These are phyloP conservation scores for Conticribra guillardii DNA, from an alignment of 108 stramenopile genomes.

Conservation along the genomic window DNA sequence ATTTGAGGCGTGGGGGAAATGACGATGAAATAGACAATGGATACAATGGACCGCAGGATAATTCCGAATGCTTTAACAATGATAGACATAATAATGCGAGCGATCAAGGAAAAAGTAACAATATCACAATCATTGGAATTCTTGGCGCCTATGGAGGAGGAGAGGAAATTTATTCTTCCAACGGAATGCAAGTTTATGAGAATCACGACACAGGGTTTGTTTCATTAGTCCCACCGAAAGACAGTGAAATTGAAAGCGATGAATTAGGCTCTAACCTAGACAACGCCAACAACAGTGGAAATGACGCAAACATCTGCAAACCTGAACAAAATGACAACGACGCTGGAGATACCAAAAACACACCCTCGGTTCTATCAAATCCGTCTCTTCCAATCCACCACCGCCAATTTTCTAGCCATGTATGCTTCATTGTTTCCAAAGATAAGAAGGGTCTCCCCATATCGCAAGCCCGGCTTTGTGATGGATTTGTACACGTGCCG, in stretches of 20 bases:
- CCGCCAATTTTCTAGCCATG: constrained; percentile 38
- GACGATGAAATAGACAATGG: not conserved
- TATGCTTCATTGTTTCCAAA: constrained; percentile 49
- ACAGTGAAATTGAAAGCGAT: not conserved
- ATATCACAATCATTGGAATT: constrained; percentile 47
- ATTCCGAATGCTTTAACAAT: not conserved
- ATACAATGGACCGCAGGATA: too few species aligned
- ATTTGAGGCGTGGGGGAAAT: constrained; percentile 31
- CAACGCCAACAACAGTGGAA: not conserved
- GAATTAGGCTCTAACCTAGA: not conserved
- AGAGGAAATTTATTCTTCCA: constrained; percentile 35
- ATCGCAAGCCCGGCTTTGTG: constrained; percentile 62
- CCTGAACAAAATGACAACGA: not conserved
- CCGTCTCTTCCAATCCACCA: constrained; percentile 39
- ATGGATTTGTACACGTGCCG: constrained; percentile 78
- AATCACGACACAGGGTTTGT: constrained; percentile 26
- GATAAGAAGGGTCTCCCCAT: constrained; percentile 59
- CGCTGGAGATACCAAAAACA: not conserved
- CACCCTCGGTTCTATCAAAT: constrained; percentile 7
- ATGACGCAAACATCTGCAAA: not conserved
- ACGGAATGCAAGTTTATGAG: constrained; percentile 35
- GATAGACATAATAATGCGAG: not conserved
- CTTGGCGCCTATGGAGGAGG: constrained; percentile 52
- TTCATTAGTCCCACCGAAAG: constrained; percentile 8
- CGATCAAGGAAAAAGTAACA: not conserved